Conservation (phyloP, 148 eudicot genomes). For the Mesembryanthemum crystallinum region DNA sequence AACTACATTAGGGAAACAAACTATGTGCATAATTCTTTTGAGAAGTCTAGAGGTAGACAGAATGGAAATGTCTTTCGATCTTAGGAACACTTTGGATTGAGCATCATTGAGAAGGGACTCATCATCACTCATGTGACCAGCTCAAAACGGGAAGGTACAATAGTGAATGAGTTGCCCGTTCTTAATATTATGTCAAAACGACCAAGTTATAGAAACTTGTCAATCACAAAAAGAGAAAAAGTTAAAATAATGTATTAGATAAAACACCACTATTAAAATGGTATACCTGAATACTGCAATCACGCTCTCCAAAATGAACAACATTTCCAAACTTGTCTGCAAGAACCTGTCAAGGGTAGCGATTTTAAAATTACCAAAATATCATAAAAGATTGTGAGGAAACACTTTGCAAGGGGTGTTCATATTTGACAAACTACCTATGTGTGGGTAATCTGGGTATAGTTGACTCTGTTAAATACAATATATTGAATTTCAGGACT, state of each 20-base stretch:
- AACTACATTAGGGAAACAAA: background rate
- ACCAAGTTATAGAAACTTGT: no score
- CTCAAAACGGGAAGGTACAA: background rate
- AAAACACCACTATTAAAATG: background rate
- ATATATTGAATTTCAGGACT: background rate
- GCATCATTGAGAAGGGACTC: background rate
- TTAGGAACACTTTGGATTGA: background rate
- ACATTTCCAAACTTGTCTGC: slow-evolving; percentile 96
- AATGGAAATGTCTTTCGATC: background rate
- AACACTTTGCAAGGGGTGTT: background rate
- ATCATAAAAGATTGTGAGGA: background rate
- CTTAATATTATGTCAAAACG: no score
- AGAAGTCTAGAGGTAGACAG: background rate
- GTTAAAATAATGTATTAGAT: no score
- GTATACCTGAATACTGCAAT: slow-evolving; percentile 96
- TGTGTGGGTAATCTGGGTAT: background rate
- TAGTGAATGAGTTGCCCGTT: no score
- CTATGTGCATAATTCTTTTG: background rate
- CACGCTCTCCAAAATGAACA: slow-evolving; percentile 99
- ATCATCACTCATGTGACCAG: background rate
- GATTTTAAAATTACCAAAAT: background rate
- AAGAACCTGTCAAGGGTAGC: slow-evolving; percentile 62
- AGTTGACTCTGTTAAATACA: background rate
- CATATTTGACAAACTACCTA: background rate
- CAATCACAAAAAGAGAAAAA: background rate